Percentiles rank a stretch among this genome's conserved stretches.
Evolutionary conservation across 371 early-diverging fungal genomes (phyloP).

Genomic region (Mortierella sp.): DNA sequence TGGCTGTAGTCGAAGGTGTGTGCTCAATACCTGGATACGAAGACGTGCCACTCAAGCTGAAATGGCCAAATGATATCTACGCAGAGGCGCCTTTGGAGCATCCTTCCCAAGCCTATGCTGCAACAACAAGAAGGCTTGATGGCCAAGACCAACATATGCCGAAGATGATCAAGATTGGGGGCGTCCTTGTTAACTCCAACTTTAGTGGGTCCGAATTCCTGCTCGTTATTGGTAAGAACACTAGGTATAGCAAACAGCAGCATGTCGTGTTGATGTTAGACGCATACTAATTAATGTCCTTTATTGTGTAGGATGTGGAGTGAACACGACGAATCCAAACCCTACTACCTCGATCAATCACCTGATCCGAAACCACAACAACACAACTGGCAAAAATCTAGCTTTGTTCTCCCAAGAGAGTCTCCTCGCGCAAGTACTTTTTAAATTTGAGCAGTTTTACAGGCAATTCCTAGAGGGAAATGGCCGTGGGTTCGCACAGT

Average conservation of each 20-base stretch:
- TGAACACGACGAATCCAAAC: slow-evolving; percentile 84
- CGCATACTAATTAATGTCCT: neutral
- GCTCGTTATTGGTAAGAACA: slow-evolving; percentile 81
- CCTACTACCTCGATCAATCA: slow-evolving; percentile 91
- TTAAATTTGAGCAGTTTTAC: slow-evolving; percentile 82
- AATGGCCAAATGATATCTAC: slow-evolving; percentile 99
- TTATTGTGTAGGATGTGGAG: slow-evolving; percentile 74
- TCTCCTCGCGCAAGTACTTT: slow-evolving; percentile 79
- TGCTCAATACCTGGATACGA: slow-evolving; percentile 78
- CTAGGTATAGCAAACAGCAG: no score
- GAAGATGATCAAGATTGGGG: slow-evolving; percentile 84
- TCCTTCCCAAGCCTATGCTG: neutral
- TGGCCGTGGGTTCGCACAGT: slow-evolving; percentile 76
- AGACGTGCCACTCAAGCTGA: slow-evolving; percentile 83
- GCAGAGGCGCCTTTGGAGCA: slow-evolving; percentile 59
- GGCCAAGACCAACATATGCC: neutral
- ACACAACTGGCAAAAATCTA: slow-evolving; percentile 59
- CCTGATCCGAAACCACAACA: slow-evolving; percentile 71
- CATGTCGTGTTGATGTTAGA: neutral
- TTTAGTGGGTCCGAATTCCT: slow-evolving; percentile 76
- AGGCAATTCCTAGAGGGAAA: slow-evolving; percentile 67
- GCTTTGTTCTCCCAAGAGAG: slow-evolving; percentile 75
- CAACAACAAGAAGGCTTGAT: no score
- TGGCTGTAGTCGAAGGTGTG: slow-evolving; percentile 88
- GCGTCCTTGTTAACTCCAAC: slow-evolving; percentile 87